phyloP scores from a whole-genome alignment of 768 basidiomycete species.

The Baorangia bicolor region DNA sequence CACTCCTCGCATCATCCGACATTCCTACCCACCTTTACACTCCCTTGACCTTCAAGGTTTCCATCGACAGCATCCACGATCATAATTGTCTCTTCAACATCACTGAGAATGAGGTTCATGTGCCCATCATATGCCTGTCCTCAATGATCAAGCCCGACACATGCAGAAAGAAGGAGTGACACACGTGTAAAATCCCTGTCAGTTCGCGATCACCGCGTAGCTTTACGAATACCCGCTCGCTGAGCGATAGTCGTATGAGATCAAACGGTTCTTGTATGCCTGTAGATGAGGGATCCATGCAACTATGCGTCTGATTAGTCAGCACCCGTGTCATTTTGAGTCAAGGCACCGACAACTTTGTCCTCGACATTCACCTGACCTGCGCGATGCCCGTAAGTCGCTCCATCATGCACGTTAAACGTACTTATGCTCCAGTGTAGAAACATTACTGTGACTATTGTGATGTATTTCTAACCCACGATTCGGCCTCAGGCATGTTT shows the following conservation, averaged over 20 bases:
- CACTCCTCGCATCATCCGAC: background rate
- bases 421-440: constrained; percentile 36
- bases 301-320: constrained; percentile 23
- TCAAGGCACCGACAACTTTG: constrained; percentile 10
- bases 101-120: constrained; percentile 98
- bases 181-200: constrained; percentile 87
- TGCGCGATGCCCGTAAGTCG: constrained; percentile 62
- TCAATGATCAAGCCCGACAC: constrained; percentile 6
- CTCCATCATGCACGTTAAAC: background rate
- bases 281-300: constrained; percentile 69
- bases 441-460: constrained; percentile 96
- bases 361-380: constrained; percentile 26
- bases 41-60: constrained; percentile 51
- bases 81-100: constrained; percentile 97
- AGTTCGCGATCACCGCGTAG: constrained; percentile 92
- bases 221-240: constrained; percentile 98
- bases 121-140: constrained; percentile 98
- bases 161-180: constrained; percentile 28
- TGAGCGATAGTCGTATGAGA: constrained; percentile 91
- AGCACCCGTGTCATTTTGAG: constrained; percentile 27
- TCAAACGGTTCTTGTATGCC: constrained; percentile 97
- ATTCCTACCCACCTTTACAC: constrained; percentile 59
- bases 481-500: constrained; percentile 80
- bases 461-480: constrained; percentile 92
- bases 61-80: constrained; percentile 85